Evolutionary conservation across 371 early-diverging fungal genomes (phyloP).

Genomic region (Vairimorpha apis): DNA sequence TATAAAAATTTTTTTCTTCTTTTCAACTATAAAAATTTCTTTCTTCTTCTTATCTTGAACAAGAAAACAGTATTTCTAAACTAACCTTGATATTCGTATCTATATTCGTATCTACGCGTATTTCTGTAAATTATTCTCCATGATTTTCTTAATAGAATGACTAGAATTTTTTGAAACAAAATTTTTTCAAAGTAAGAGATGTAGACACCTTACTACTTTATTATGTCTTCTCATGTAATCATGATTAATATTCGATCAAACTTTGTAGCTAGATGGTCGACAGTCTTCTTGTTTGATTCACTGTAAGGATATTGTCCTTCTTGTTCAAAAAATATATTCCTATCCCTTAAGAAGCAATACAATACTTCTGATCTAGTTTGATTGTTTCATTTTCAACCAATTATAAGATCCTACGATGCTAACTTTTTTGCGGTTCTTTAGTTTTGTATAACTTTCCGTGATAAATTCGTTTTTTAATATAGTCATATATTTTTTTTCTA

Average conservation of each 20-base stretch:
- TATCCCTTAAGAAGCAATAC: background rate
- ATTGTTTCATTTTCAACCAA: slow-evolving; percentile 7
- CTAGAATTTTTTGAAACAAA: background rate
- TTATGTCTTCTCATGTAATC: background rate
- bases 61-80: background rate
- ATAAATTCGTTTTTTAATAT: background rate
- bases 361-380: slow-evolving; percentile 9
- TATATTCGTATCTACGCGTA: slow-evolving; percentile 1
- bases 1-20: too few relatives aligned
- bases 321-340: slow-evolving; percentile 4
- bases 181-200: background rate
- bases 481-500: background rate
- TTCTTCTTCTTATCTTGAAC: slow-evolving; percentile 7
- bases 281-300: background rate
- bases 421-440: background rate
- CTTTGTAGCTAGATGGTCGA: slow-evolving; percentile 14
- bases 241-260: background rate
- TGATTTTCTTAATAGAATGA: slow-evolving; percentile 8
- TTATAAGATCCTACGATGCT: background rate
- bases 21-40: slow-evolving; percentile 9
- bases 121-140: background rate
- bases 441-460: slow-evolving; percentile 5
- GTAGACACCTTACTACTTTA: background rate
- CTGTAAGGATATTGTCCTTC: background rate
- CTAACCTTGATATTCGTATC: background rate